phyloP scores from a whole-genome alignment of 1,139 yeast species.

The Saccharomyces hybrid region DNA sequence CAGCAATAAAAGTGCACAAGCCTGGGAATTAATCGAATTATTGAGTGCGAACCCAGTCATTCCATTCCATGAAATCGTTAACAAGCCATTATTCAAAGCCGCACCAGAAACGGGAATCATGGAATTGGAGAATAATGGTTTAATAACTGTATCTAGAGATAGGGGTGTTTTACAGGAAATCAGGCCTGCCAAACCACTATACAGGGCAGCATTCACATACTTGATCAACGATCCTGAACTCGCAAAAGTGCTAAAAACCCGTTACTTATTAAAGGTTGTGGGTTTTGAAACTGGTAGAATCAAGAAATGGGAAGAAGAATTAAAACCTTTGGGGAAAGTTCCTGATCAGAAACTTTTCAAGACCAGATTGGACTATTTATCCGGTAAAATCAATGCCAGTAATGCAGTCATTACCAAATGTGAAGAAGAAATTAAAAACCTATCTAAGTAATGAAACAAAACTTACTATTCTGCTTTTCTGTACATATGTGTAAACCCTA shows the following conservation, averaged over 20 bases:
- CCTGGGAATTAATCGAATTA: slow-evolving; percentile 72
- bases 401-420: slow-evolving; percentile 43
- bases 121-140: slow-evolving; percentile 71
- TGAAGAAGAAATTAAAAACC: slow-evolving; percentile 34
- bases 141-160: slow-evolving; percentile 59
- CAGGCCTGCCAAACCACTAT: slow-evolving; percentile 77
- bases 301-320: slow-evolving; percentile 58
- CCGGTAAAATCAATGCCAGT: slow-evolving; percentile 53
- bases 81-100: slow-evolving; percentile 58
- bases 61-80: slow-evolving; percentile 44
- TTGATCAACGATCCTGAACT: slow-evolving; percentile 52
- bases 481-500: neutral
- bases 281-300: slow-evolving; percentile 59
- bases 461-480: neutral
- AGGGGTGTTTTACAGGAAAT: slow-evolving; percentile 67
- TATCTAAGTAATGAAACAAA: slow-evolving; percentile 12
- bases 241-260: slow-evolving; percentile 55
- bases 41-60: slow-evolving; percentile 45
- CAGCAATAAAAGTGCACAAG: slow-evolving; percentile 71
- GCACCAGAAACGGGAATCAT: slow-evolving; percentile 48
- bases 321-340: slow-evolving; percentile 46
- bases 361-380: slow-evolving; percentile 56
- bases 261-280: slow-evolving; percentile 48
- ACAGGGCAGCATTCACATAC: slow-evolving; percentile 66
- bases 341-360: slow-evolving; percentile 46